phyloP scores from a whole-genome alignment of 2,329 filamentous ascomycete genomes.

The Cladophialophora chaetospira region DNA sequence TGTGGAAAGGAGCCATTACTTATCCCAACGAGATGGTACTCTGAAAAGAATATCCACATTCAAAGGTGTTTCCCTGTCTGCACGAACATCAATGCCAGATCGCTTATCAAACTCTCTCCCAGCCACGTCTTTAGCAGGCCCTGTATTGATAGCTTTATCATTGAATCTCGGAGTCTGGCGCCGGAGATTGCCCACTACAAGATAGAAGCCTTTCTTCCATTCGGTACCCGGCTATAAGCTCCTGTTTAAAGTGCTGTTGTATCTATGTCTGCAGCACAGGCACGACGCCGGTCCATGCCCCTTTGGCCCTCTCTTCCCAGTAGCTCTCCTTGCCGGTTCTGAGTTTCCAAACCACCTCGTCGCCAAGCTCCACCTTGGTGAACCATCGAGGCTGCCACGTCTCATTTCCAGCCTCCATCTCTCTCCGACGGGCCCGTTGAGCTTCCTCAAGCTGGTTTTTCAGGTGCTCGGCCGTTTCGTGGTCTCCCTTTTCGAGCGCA shows the following conservation, averaged over 20 bases:
- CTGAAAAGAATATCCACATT: too few species aligned
- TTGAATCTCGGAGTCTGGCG: too few species aligned
- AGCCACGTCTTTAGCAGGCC: too few species aligned
- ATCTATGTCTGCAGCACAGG: constrained; percentile 53
- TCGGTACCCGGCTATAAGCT: neutral
- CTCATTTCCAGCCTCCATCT: constrained; percentile 74
- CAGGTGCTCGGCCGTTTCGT: constrained; percentile 79
- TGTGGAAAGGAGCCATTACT: too few species aligned
- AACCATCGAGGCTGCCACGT: constrained; percentile 83
- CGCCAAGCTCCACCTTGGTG: constrained; percentile 59
- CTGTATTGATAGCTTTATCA: too few species aligned
- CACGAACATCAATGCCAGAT: too few species aligned
- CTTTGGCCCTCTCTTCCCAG: constrained; percentile 79
- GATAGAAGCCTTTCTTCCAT: neutral
- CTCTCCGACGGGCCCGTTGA: constrained; percentile 73
- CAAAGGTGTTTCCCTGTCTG: too few species aligned
- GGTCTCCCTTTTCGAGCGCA: constrained; percentile 75
- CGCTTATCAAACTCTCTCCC: neutral
- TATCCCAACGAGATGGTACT: too few species aligned
- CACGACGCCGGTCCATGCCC: constrained; percentile 64
- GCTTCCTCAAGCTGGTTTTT: constrained; percentile 85
- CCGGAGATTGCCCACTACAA: neutral
- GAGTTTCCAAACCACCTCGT: constrained; percentile 69
- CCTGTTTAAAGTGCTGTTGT: neutral
- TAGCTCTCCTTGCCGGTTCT: constrained; percentile 83